Base-by-base conservation (phyloP, 202 grass and related monocot species). In the Cymbopogon flexuosus region DNA sequence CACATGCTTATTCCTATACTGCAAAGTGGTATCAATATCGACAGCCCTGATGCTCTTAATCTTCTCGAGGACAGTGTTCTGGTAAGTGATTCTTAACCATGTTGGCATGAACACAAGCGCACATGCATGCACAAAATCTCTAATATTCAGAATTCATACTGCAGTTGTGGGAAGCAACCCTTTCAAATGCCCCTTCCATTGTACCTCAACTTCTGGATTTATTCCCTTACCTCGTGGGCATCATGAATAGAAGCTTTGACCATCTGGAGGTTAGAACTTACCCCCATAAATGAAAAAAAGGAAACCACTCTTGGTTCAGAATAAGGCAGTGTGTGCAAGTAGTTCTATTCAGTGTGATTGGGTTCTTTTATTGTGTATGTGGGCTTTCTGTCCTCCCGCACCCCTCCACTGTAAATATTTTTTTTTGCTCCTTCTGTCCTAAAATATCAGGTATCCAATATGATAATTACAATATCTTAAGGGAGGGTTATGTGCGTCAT, bases 21-120 rank as follows among this genome's bases (percentile, higher is more conserved):
- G 43, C 92, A 83, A 85, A 93, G 82, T 84, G 92, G 92, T 68
- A 91, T 95, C 63, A 90, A 98, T 88, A 73, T 90, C 65, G 90
- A 98, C 49, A 91, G 82, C 69, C 92, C 95, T 65, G 95, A 98
- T 88, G 87, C 95, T 86, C 95, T 98, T 86, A 98, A 98, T 88
- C 96, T 98, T 82, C 96, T 98, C 0, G 96, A 98, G 85, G 96
- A 95, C 71, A 92, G 92, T 88, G 68, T 98, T 70, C 75, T 94
- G 87, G 96, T 98, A 80, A 88, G 84, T 82, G 67, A 33, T 80
- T 89, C 14, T 73, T 83, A 75, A 60, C 63, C 34, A 56, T 69
- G 51, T 61, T 49, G 62, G 42, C 31, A 65, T 62, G 31, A 56
- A 72, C 59, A 11, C 30, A 79, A n/a, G 40, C 2, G 58, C 31